These are phyloP conservation scores for Termitomyces bulborhizus DNA, from an alignment of 768 basidiomycete species.

Conservation along the genomic window DNA sequence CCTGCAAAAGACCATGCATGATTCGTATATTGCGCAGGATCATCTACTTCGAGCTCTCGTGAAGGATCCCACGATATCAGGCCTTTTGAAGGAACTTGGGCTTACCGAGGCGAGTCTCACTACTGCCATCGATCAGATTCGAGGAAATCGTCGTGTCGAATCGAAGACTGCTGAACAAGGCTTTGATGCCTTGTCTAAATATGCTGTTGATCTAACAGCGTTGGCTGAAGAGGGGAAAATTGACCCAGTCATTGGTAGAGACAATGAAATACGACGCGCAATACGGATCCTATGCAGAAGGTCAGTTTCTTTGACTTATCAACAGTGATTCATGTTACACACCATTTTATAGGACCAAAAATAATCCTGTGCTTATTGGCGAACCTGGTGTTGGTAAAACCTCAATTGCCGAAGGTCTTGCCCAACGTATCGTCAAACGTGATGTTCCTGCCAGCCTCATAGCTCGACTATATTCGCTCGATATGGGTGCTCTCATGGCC, in stretches of 20 bases:
- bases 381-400: constrained; percentile 97
- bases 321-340: background rate
- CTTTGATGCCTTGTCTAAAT: constrained; percentile 89
- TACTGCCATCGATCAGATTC: constrained; percentile 70
- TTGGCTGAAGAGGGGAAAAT: constrained; percentile 89
- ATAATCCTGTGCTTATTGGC: constrained; percentile 95
- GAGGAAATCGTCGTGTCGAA: constrained; percentile 84
- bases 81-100: constrained; percentile 68
- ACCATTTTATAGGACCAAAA: constrained; percentile 65
- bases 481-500: constrained; percentile 95
- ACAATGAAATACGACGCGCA: constrained; percentile 84
- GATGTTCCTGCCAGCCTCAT: constrained; percentile 79
- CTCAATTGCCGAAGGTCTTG: constrained; percentile 90
- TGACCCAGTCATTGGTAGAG: constrained; percentile 92
- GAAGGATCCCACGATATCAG: constrained; percentile 61
- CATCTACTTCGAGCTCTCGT: constrained; percentile 84
- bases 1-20: constrained; percentile 79
- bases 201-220: constrained; percentile 80
- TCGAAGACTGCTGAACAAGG: constrained; percentile 84
- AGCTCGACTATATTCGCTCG: constrained; percentile 75
- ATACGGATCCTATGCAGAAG: constrained; percentile 80
- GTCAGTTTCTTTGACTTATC: constrained; percentile 21
- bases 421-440: constrained; percentile 90
- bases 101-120: constrained; percentile 69
- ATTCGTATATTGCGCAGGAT: constrained; percentile 90